phyloP scores from a whole-genome alignment of 352 stramenopile species.

The Plasmopara viticola region DNA sequence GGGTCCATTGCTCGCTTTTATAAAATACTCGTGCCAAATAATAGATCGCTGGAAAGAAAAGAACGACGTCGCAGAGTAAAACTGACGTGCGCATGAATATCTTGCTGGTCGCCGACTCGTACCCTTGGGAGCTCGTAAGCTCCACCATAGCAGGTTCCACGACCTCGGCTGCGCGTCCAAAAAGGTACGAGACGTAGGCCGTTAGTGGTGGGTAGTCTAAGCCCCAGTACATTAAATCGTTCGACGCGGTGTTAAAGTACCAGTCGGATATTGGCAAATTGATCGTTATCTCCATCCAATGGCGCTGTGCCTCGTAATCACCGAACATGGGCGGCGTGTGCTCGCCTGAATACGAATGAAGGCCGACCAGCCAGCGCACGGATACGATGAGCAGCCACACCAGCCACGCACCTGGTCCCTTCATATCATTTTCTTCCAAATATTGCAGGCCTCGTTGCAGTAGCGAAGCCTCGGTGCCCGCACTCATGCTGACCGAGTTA shows the following conservation, averaged over 20 bases:
- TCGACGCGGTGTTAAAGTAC: constrained; percentile 89
- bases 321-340: constrained; percentile 84
- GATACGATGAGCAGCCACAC: constrained; percentile 54
- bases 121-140: constrained; percentile 72
- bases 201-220: constrained; percentile 97
- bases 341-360: constrained; percentile 82
- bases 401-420: constrained; percentile 35
- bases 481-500: constrained; percentile 16
- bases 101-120: constrained; percentile 80
- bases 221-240: constrained; percentile 97
- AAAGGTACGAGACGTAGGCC: constrained; percentile 85
- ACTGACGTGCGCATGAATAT: constrained; percentile 92
- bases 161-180: constrained; percentile 64
- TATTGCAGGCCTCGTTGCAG: constrained; percentile 40
- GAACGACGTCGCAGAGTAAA: constrained; percentile 85
- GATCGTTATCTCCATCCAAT: constrained; percentile 99
- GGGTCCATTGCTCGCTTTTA: constrained; percentile 42
- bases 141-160: constrained; percentile 86
- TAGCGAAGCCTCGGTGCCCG: constrained; percentile 22
- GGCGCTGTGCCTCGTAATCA: constrained; percentile 97
- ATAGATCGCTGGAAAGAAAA: constrained; percentile 83
- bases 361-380: constrained; percentile 65
- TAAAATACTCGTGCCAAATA: constrained; percentile 44
- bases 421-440: constrained; percentile 50
- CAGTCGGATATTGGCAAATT: constrained; percentile 90